phyloP scores from a whole-genome alignment of 2,329 filamentous ascomycete genomes.

The Xylaria sp. region DNA sequence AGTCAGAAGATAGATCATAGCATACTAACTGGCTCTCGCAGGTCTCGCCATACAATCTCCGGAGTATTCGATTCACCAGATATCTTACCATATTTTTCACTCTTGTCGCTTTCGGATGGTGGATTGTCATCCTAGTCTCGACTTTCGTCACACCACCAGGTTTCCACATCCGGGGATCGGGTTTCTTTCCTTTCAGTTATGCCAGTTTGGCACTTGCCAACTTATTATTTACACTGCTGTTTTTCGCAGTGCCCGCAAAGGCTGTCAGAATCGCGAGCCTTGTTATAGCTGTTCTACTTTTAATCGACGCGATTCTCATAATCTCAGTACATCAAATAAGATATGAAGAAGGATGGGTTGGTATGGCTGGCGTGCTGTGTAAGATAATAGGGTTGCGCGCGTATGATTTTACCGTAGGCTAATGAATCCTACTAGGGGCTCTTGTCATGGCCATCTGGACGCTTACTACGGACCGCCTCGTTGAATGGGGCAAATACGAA shows the following conservation, averaged over 20 bases:
- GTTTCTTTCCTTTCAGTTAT: slow-evolving; percentile 89
- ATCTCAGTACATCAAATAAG: slow-evolving; percentile 78
- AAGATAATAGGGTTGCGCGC: slow-evolving; percentile 36
- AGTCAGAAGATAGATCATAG: neutral
- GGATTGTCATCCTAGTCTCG: slow-evolving; percentile 87
- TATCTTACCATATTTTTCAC: slow-evolving; percentile 82
- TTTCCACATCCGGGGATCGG: slow-evolving; percentile 87
- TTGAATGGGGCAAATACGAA: slow-evolving; percentile 90
- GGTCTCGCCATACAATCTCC: slow-evolving; percentile 84
- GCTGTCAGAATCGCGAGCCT: slow-evolving; percentile 78
- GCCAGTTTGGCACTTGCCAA: slow-evolving; percentile 81
- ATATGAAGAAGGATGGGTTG: slow-evolving; percentile 89
- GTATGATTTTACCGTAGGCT: slow-evolving; percentile 17
- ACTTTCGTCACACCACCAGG: slow-evolving; percentile 90
- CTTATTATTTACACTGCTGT: slow-evolving; percentile 79
- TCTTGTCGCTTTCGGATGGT: slow-evolving; percentile 85
- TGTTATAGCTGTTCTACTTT: slow-evolving; percentile 72
- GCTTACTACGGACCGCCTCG: slow-evolving; percentile 80
- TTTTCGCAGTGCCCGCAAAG: slow-evolving; percentile 86
- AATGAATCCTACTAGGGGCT: slow-evolving; percentile 63
- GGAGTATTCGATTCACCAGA: slow-evolving; percentile 84
- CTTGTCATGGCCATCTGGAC: slow-evolving; percentile 82
- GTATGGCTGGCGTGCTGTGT: slow-evolving; percentile 83
- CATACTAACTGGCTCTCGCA: slow-evolving; percentile 37
- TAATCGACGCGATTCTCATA: slow-evolving; percentile 82